phyloP scores from a whole-genome alignment of 768 basidiomycete species.

The Pisolithus albus region DNA sequence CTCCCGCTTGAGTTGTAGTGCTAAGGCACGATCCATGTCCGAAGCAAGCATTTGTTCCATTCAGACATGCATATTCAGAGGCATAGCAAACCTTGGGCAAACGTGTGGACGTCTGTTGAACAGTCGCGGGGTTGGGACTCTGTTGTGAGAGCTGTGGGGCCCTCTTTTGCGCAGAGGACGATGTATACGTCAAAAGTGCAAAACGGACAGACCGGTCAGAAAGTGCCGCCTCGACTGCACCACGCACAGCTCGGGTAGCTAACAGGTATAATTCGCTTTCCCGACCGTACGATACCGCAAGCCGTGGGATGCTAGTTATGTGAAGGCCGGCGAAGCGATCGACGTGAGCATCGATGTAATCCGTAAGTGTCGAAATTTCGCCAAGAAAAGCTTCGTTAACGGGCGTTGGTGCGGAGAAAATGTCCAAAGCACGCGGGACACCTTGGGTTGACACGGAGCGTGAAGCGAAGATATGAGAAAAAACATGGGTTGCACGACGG shows the following conservation, averaged over 20 bases:
- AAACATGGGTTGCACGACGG: constrained; percentile 51
- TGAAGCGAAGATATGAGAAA: constrained; percentile 45
- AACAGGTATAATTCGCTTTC: constrained; percentile 49
- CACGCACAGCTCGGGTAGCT: constrained; percentile 41
- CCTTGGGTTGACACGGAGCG: constrained; percentile 26
- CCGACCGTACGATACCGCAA: constrained; percentile 42
- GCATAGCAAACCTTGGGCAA: constrained; percentile 58
- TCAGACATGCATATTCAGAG: constrained; percentile 47
- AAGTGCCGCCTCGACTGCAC: constrained; percentile 40
- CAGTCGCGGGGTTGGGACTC: constrained; percentile 39
- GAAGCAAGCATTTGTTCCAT: constrained; percentile 61
- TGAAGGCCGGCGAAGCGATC: constrained; percentile 61
- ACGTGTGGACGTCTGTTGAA: constrained; percentile 42
- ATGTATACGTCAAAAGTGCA: constrained; percentile 36
- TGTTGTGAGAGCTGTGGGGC: constrained; percentile 37
- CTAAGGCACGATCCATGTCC: constrained; percentile 61
- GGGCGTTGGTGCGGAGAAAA: constrained; percentile 36
- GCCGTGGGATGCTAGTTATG: constrained; percentile 41
- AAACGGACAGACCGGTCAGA: constrained; percentile 35
- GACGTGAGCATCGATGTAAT: constrained; percentile 40
- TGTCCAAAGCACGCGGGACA: constrained; percentile 32
- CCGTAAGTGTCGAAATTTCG: constrained; percentile 41
- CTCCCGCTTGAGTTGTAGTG: constrained; percentile 51
- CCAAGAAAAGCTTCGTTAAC: constrained; percentile 34
- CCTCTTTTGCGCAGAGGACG: constrained; percentile 32